Evolutionary conservation across 306 rosid species (phyloP), one percentile per base, ranked within the genome.

Genomic region (Glycine latifolia): DNA sequence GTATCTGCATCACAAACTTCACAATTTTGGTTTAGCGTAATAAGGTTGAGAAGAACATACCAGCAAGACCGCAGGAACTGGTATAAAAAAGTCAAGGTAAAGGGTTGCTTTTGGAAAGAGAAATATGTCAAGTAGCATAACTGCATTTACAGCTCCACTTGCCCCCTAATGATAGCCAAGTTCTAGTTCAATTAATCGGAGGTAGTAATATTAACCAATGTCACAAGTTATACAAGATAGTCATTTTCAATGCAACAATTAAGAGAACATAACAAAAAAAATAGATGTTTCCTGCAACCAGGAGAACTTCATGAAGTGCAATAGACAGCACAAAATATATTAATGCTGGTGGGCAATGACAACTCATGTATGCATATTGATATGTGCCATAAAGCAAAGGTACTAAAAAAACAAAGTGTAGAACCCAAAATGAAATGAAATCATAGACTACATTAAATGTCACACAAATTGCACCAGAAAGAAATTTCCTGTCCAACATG

Each of bases 121-220:
- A 85, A 93, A 95, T 87, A 95, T 88, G 68, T 86, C 81, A 62
- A 95, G 97, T 82, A 95, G 84, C 88, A 90, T 81, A 50, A 95
- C 83, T 37, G 98, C 99, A 77, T 91, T 89, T 77, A 93, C 92
- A 37, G 96, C 97, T 73, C 92, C 98, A 73, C 97, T 93, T 78
- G 98, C 99, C 10, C 97, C 99, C 99, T 93, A 77, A 62, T 63
- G 82, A 85, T 83, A 82, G 82, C 55, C 65, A 82, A 14, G 87
- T 60, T 68, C 50, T 16, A 62, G 44, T 73, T 53, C 81, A 43
- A 75, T 48, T 31, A 79, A 75, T 85, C 68, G 63, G 59, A 79
- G 80, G 47, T 60, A 63, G 62, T 35, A 78, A 81, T 7, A 83
- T 80, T 53, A 66, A 54, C 15, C 33, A 60, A 74, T 58, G 74